Evolutionary conservation across 305 asterid species (phyloP).

Genomic region (Fraxinus dipetala): DNA sequence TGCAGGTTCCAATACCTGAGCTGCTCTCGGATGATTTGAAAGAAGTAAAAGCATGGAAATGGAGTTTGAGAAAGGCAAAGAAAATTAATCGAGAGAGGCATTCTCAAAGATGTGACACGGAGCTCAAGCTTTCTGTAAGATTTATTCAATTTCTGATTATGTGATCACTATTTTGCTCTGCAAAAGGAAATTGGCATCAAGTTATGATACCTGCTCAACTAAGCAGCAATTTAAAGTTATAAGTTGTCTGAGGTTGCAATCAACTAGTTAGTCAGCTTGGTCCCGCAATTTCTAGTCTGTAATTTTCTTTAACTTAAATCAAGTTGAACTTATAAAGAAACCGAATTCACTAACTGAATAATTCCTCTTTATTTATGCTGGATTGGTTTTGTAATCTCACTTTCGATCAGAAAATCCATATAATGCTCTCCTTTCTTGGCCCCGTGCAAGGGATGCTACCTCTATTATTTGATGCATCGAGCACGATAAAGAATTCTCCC

Average conservation of each 20-base stretch:
- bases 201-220: neutral
- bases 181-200: slow-evolving; percentile 18
- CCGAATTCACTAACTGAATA: neutral
- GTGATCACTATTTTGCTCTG: neutral
- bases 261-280: slow-evolving; percentile 12
- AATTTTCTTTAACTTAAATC: neutral
- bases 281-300: neutral
- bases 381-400: neutral
- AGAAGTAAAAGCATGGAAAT: slow-evolving; percentile 74
- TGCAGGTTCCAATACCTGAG: slow-evolving; percentile 78
- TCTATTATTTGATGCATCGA: neutral
- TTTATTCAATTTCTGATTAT: slow-evolving; percentile 17
- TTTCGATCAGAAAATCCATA: neutral
- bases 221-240: slow-evolving; percentile 11
- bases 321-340: neutral
- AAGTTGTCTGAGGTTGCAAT: slow-evolving; percentile 11
- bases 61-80: slow-evolving; percentile 69
- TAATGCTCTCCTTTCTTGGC: neutral
- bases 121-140: slow-evolving; percentile 85
- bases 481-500: neutral
- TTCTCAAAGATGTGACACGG: slow-evolving; percentile 81
- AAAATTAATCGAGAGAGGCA: slow-evolving; percentile 88
- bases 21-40: slow-evolving; percentile 49
- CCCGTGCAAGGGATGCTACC: neutral
- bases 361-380: slow-evolving; percentile 3